Evolutionary conservation across 345 rosid genomes (phyloP), one percentile per base, ranked within the genome.

Genomic region (Pseudoturritis turrita): DNA sequence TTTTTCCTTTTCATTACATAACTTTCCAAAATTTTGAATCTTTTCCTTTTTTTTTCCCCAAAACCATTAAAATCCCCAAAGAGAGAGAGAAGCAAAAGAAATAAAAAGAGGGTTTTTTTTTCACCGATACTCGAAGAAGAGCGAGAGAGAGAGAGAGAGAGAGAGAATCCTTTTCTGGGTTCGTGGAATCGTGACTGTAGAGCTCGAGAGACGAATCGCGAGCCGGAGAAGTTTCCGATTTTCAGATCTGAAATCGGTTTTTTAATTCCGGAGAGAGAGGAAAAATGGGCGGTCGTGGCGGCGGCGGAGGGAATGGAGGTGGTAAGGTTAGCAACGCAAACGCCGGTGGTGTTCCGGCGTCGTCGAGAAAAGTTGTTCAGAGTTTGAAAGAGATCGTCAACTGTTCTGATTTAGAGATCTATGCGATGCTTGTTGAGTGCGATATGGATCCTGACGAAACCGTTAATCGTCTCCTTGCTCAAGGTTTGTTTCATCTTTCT

Each of bases 381-480:
- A 82, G 86, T 81, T 78, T 95, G 81, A 91, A 87, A 72, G 99
- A 91, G 86, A 88, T 92, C 77, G 94, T 95, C 15, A 87, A 80
- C 88, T 86, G 84, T 69, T 75, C 98, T 4, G 98, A 95, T 11
- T 53, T 67, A 50, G 99, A 95, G 97, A 95, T 95, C 92, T 92
- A 92, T 54, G 81, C 90, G 49, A 88, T 81, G 78, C 97, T 95
- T 53, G 84, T 86, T 68, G 98, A 95, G 45, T 95, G 98, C 78
- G 81, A 84, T 78, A 89, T 89, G 98, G 92, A 92, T 94, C 98
- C 88, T 65, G 81, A 92, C 77, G 97, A 95, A 72, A 80, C 99
- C 35, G 95, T 89, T 68, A 88, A 70, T 76, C 96, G 98, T 76
- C 96, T 92, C 14, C 94, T 95, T 65, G 31, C 85, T 62, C 97